Base-by-base conservation (phyloP, 192 early-diverging fungal species). In the Coemansia sp. region DNA sequence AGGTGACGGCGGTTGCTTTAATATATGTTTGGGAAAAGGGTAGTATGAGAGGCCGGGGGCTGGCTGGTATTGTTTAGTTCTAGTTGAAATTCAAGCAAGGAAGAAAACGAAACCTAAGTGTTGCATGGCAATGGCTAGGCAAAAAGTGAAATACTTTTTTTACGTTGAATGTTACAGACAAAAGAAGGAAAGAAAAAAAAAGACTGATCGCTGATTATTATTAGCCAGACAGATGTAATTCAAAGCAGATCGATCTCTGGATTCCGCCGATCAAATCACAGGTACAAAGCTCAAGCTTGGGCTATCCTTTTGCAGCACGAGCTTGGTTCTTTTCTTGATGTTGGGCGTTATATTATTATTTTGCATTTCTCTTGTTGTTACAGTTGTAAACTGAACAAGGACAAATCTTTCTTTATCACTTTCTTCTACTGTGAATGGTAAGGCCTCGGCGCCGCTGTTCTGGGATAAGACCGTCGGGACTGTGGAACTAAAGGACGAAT, bases 111-210 rank as follows among this genome's bases (percentile, higher is more conserved):
- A 21, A 21, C 32, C 32, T 0, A 32, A 32, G 32, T 32, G 32
- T 32, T 32, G 32, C 32, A 32, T 4, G 32, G 32, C 32, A 4
- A 32, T 32, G 32, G 32, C 32, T 32, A 32, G 2, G 32, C 32
- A 32, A 32, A 32, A 32, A 32, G 4, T 32, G 32, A 32, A 32
- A 32, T 32, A 32, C 32, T 32, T 32, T 32, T 44, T 37, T 40
- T 62, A 49, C 21, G 19, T 15, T 43, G 40, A 43, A 60, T 71
- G 58, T 70, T 56, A 56, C 43, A 0, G 26, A 37, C 18, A 58
- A 58, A 58, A 58, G 39, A 40, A 58, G 37, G 8, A 32, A 32
- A 32, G 32, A 32, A 32, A 32, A 32, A 32, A 32, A 32, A 32
- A 32, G 32, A 32, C 32, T 32, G 32, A 32, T 32, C 32, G 32